Evolutionary conservation across 192 early-diverging fungal species (phyloP).

Genomic region (Coemansia sp.): DNA sequence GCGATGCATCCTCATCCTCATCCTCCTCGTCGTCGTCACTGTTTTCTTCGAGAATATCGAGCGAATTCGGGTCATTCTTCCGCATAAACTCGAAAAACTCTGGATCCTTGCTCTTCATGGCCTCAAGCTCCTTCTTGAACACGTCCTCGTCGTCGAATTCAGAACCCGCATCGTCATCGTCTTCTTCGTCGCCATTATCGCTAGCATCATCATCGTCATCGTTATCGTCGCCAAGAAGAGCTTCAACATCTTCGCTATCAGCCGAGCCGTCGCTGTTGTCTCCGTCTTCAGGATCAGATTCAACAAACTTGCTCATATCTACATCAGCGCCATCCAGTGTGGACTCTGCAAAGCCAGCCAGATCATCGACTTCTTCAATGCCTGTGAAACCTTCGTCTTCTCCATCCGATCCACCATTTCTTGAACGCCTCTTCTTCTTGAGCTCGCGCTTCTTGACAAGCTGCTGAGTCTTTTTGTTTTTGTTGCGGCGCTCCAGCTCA

Average conservation of each 20-base stretch:
- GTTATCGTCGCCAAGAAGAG: constrained; percentile 32
- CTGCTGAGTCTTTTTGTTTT: constrained; percentile 61
- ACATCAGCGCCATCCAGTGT: constrained; percentile 29
- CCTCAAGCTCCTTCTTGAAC: constrained; percentile 82
- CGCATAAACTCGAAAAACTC: constrained; percentile 90
- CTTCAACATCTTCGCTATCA: constrained; percentile 11
- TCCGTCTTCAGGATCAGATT: constrained; percentile 21
- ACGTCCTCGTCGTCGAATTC: constrained; percentile 62
- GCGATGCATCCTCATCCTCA: constrained; percentile 33
- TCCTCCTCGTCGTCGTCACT: constrained; percentile 45
- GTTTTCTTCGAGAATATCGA: constrained; percentile 72
- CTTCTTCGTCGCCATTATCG: constrained; percentile 18
- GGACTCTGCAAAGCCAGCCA: constrained; percentile 47
- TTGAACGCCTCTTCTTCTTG: constrained; percentile 54
- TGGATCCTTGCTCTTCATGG: constrained; percentile 83
- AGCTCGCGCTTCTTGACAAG: constrained; percentile 60
- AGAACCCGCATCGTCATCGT: constrained; percentile 54
- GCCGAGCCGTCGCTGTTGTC: background rate
- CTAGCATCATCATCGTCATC: constrained; percentile 49
- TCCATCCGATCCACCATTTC: constrained; percentile 16
- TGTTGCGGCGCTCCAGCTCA: constrained; percentile 59
- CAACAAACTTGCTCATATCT: constrained; percentile 42
- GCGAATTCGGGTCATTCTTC: constrained; percentile 80
- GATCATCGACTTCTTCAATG: constrained; percentile 51
- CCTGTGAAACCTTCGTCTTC: constrained; percentile 35